Conservation (phyloP, 2,329 filamentous ascomycete species). For the Colletotrichum simmondsii region DNA sequence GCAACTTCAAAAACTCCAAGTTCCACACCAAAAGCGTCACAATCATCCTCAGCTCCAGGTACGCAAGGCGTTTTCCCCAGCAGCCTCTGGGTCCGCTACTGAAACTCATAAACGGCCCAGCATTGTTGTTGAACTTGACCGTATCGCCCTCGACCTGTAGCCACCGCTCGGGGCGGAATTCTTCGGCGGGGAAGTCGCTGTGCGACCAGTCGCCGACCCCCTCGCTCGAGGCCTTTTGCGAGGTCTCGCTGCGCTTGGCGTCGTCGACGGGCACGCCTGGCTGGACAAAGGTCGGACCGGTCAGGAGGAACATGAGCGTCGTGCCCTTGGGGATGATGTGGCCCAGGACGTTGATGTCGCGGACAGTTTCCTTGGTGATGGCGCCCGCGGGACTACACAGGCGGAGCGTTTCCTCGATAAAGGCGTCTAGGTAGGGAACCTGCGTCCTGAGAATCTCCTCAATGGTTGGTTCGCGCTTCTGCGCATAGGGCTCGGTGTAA, state of each 20-base stretch:
- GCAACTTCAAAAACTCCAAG: background rate
- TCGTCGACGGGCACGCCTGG: background rate
- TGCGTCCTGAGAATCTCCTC: conserved; percentile 37
- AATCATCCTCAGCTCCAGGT: background rate
- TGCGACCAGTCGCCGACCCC: background rate
- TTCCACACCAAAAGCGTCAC: background rate
- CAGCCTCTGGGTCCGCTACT: background rate
- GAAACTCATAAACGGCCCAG: background rate
- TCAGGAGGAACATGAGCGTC: background rate
- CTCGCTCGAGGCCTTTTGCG: background rate
- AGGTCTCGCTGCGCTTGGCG: background rate
- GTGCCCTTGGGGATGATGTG: background rate
- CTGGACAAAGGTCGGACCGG: background rate
- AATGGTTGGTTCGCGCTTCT: conserved; percentile 37
- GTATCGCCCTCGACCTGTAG: background rate
- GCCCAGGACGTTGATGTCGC: background rate
- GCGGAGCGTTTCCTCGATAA: conserved; percentile 45
- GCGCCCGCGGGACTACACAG: conserved; percentile 20
- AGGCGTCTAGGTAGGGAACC: conserved; percentile 44
- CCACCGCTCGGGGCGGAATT: background rate
- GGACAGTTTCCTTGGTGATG: background rate
- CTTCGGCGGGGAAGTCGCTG: background rate
- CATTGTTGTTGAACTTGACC: background rate
- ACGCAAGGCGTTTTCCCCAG: background rate
- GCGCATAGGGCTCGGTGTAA: conserved; percentile 31